Percentiles rank a stretch among this genome's conserved stretches.
These are phyloP conservation scores for Melastoma malabathricum DNA, from an alignment of 345 rosid species.

Conservation along the genomic window DNA sequence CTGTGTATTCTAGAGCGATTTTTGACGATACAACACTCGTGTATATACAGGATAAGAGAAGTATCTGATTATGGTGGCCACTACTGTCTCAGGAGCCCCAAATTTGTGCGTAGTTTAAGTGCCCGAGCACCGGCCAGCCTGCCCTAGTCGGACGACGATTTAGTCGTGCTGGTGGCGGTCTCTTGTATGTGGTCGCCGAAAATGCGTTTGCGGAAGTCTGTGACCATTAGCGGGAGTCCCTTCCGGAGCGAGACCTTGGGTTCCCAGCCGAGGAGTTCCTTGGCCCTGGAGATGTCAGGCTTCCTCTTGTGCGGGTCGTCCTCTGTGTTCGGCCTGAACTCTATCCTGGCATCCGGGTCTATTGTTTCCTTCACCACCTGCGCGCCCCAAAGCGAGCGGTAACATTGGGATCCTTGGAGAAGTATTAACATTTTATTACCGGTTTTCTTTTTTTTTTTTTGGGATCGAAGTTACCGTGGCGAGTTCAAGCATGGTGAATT, in stretches of 20 bases:
- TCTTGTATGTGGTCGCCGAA: slow-evolving; percentile 85
- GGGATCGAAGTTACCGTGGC: slow-evolving; percentile 73
- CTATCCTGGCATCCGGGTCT: slow-evolving; percentile 85
- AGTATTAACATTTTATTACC: too few relatives aligned
- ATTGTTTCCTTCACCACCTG: slow-evolving; percentile 96
- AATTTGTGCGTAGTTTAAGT: too few relatives aligned
- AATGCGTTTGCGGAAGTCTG: slow-evolving; percentile 80
- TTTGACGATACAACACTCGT: too few relatives aligned
- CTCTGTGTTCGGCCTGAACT: slow-evolving; percentile 86
- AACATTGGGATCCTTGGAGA: too few relatives aligned
- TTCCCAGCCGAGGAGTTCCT: slow-evolving; percentile 84
- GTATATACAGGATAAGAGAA: too few relatives aligned
- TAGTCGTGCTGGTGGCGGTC: slow-evolving; percentile 12
- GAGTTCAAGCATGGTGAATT: slow-evolving; percentile 98
- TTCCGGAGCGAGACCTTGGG: slow-evolving; percentile 82
- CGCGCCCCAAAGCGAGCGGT: too few relatives aligned
- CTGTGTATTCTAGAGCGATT: too few relatives aligned
- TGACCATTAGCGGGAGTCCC: slow-evolving; percentile 90
- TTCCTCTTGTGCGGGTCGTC: slow-evolving; percentile 99
- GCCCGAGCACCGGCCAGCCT: too few relatives aligned
- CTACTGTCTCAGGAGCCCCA: too few relatives aligned
- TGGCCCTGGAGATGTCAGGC: slow-evolving; percentile 85
- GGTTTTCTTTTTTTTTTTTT: too few relatives aligned
- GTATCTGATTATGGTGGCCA: too few relatives aligned
- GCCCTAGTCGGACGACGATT: slow-evolving; percentile 13